Conservation (phyloP, 805 yeast species). For the Ogataea neopini region DNA sequence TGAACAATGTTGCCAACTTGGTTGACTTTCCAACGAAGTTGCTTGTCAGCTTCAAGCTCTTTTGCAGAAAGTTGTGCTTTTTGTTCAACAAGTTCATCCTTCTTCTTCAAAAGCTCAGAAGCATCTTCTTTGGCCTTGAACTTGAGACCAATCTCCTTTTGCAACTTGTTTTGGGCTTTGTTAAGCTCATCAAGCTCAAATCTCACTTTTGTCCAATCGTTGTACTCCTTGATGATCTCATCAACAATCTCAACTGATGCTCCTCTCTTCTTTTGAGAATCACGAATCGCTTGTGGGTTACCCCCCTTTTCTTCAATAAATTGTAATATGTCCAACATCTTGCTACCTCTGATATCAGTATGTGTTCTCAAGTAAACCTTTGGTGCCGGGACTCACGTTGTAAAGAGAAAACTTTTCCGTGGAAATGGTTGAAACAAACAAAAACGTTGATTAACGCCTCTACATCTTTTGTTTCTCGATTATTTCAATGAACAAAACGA, state of each 20-base stretch:
- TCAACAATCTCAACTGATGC: constrained; percentile 94
- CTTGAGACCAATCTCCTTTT: constrained; percentile 89
- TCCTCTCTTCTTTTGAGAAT: constrained; percentile 92
- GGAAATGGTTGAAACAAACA: too few relatives aligned
- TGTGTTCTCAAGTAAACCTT: neutral
- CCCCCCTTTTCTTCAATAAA: constrained; percentile 98
- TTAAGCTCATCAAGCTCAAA: constrained; percentile 89
- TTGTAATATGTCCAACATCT: constrained; percentile 88
- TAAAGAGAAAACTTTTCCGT: neutral
- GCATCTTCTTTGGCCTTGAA: constrained; percentile 97
- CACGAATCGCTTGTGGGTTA: constrained; percentile 82
- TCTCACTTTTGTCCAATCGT: constrained; percentile 86
- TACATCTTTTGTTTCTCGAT: neutral
- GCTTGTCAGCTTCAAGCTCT: constrained; percentile 80
- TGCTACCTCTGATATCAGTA: constrained; percentile 3
- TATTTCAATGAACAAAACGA: neutral
- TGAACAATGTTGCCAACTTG: constrained; percentile 94
- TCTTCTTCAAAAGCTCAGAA: constrained; percentile 72
- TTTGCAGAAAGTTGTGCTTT: constrained; percentile 64
- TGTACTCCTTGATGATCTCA: constrained; percentile 89
- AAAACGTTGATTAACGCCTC: neutral
- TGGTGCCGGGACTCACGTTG: neutral
- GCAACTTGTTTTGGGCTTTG: constrained; percentile 84
- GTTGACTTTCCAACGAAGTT: constrained; percentile 77
- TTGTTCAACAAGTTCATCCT: constrained; percentile 69